Evolutionary conservation across 2,329 filamentous ascomycete genomes (phyloP).

Genomic region (Fusarium multiceps): DNA sequence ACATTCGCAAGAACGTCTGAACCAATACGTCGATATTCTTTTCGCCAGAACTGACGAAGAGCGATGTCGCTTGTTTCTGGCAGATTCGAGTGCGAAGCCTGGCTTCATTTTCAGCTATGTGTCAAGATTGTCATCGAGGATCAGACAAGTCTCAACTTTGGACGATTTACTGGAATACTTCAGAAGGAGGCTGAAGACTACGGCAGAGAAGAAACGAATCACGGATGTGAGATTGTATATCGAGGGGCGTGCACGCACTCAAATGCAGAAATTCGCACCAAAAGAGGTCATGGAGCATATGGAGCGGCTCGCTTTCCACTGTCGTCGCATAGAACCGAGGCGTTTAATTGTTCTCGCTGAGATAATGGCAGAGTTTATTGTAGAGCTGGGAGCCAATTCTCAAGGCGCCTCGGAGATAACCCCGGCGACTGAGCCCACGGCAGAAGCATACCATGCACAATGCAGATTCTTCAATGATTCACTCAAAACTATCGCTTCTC

Average conservation of each 20-base stretch:
- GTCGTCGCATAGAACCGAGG: constrained; percentile 50
- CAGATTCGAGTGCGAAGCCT: constrained; percentile 40
- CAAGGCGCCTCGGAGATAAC: neutral
- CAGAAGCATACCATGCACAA: constrained; percentile 44
- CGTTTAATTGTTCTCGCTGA: constrained; percentile 49
- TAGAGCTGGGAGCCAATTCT: constrained; percentile 28
- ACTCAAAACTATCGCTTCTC: constrained; percentile 45
- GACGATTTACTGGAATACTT: constrained; percentile 46
- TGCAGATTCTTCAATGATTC: constrained; percentile 50
- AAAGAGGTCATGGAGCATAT: constrained; percentile 44
- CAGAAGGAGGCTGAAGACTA: constrained; percentile 29
- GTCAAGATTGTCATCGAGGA: constrained; percentile 42
- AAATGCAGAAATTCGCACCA: constrained; percentile 34
- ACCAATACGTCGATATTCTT: constrained; percentile 47
- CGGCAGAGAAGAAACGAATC: constrained; percentile 4
- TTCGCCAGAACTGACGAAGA: constrained; percentile 47
- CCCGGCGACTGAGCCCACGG: neutral
- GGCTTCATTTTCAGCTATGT: constrained; percentile 50
- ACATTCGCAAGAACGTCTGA: constrained; percentile 37
- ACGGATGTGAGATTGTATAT: neutral
- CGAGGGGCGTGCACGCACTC: constrained; percentile 7
- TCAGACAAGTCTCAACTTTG: constrained; percentile 44
- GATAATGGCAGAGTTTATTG: constrained; percentile 45
- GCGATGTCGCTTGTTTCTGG: constrained; percentile 49
- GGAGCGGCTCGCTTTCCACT: constrained; percentile 47